Evolutionary conservation across 1,284 basidiomycete genomes (phyloP).

Genomic region (Sporisorium sorghi): DNA sequence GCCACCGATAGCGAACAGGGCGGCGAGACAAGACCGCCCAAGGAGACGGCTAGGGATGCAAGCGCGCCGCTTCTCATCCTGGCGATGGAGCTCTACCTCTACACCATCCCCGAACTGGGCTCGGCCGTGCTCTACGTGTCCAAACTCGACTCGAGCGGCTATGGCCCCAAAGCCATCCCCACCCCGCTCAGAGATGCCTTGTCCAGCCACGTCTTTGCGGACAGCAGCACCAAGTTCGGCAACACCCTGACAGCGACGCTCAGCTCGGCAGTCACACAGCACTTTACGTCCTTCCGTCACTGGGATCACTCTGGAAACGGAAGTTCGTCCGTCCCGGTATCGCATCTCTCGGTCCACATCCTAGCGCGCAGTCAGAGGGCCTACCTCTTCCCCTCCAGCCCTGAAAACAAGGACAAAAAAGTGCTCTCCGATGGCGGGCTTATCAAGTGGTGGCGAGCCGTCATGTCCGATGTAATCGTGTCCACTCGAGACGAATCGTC

Average conservation of each 20-base stretch:
- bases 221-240: conserved; percentile 14
- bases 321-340: conserved; percentile 16
- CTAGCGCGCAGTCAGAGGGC: conserved; percentile 91
- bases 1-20: background rate
- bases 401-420: conserved; percentile 77
- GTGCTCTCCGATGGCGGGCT: conserved; percentile 83
- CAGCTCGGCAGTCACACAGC: conserved; percentile 77
- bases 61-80: conserved; percentile 73
- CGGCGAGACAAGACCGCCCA: conserved; percentile 53
- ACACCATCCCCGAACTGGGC: conserved; percentile 78
- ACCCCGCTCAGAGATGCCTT: conserved; percentile 15
- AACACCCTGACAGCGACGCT: conserved; percentile 74
- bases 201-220: conserved; percentile 7
- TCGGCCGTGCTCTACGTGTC: conserved; percentile 87
- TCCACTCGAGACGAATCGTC: conserved; percentile 14
- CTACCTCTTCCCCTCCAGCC: conserved; percentile 94
- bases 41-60: conserved; percentile 57
- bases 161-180: conserved; percentile 70
- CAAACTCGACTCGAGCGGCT: conserved; percentile 93
- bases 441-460: conserved; percentile 88
- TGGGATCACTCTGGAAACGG: conserved; percentile 54
- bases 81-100: conserved; percentile 85
- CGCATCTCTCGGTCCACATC: conserved; percentile 76
- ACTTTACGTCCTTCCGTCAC: conserved; percentile 75
- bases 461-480: conserved; percentile 53